Evolutionary conservation across 345 rosid species (phyloP), one percentile per base, ranked within the genome.

Genomic region (Hypericum perforatum): DNA sequence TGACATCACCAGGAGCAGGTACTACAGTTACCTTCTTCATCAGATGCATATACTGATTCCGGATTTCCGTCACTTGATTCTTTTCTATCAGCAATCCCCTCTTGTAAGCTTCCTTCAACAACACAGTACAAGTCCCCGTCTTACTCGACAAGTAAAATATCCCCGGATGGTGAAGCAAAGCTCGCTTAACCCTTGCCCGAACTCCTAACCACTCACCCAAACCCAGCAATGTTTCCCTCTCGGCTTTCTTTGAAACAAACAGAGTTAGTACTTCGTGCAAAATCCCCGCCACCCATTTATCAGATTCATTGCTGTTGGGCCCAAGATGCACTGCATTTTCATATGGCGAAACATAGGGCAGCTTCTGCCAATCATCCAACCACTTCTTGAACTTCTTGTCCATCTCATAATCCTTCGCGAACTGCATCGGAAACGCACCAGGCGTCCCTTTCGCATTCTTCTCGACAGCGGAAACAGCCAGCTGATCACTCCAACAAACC

Each of bases 151-250:
- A 32, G 61, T 88, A 88, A 74, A 85, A 85, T 8, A 87, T 66
- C 14, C 89, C 94, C 0, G 81, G 90, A 62, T 78, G 92, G 49
- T 76, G 71, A 62, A 81, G 80, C 47, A 91, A 55, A 56, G 87
- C 94, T 64, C 86, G 81, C 88, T 85, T 91, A 57, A 87, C 75
- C 82, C 94, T 78, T 0, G 98, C 81, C 56, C 96, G 72, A 50
- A 88, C 44, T 1, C 96, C 94, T 67, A 85, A 60, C 70, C 70
- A 71, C 73, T 92, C 82, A 52, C 90, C 98, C 0, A 83, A 37
- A 59, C 43, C 61, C 66, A 92, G 64, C 65, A 88, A 44, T 11
- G 46, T 63, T 40, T 83, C 88, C 72, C 61, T 85, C 65, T 77
- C 95, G 5, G 49, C 80, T 59, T 85, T 92, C 82, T 78, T 85